Base-by-base conservation (phyloP, 345 rosid species). In the Camelina laxa region DNA sequence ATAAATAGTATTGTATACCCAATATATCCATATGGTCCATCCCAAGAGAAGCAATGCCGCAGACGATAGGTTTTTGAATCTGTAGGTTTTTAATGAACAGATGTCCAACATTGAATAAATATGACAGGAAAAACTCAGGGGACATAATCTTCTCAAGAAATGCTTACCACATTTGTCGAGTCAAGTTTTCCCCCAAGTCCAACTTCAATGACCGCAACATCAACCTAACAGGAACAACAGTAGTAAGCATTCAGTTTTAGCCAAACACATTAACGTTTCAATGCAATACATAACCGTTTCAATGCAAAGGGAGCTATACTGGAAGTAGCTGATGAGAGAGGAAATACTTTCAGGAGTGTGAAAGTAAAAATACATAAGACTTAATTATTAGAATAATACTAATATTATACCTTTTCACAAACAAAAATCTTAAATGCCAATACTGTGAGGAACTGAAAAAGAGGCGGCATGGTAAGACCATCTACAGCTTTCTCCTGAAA, bases 391-490 rank as follows among this genome's bases (percentile, higher is more conserved):
- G 15, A 27, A 20, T 30, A 48, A 12, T 27, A 33, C 9, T 33
- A 38, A 19, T 27, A 16, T 67, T 27, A 16, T 67, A 93, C 98
- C 97, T 86, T 84, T 80, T 93, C 98, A 53, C 78, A 60, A 57
- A 83, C 76, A 79, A 93, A 93, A 67, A 93, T 84, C 75, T 87
- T 93, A 82, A 90, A 87, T 51, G 97, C 98, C 82, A 93, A 74
- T 24, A 93, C 76, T 24, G 91, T 85, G 57, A 93, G 93, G 80
- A 93, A 93, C 73, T 89, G 98, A 83, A 93, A 93, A 19, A 90
- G 89, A n/a, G 97, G 95, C 72, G 98, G 97, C 98, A 93, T 89
- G 39, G 92, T 90, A 74, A 91, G 72, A 67, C 85, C 91, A 59
- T 85, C 87, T 5, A 84, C 85, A 80, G 84, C 74, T n/a, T 85